phyloP scores from a whole-genome alignment of 176 grass and related monocot species.

The Poa annua region DNA sequence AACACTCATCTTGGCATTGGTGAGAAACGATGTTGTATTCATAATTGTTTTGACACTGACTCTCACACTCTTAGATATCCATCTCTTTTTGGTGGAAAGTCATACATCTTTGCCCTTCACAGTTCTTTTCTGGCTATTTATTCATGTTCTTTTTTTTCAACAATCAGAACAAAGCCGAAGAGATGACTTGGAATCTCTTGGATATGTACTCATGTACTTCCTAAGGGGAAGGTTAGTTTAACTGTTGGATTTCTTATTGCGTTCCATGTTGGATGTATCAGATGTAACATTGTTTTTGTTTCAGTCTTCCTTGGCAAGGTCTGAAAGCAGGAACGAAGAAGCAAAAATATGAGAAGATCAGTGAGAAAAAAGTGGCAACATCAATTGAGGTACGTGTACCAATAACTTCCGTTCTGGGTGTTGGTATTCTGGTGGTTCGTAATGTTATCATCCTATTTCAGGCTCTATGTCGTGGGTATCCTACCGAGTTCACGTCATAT shows the following conservation, averaged over 20 bases:
- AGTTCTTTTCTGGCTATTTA: slow-evolving; percentile 4
- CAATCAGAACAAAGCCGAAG: slow-evolving; percentile 94
- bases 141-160: slow-evolving; percentile 14
- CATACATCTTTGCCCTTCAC: not conserved
- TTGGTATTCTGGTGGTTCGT: slow-evolving; percentile 34
- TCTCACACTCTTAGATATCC: slow-evolving; percentile 11
- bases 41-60: slow-evolving; percentile 4
- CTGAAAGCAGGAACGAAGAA: slow-evolving; percentile 98
- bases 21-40: slow-evolving; percentile 51
- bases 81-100: not conserved
- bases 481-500: slow-evolving; percentile 92
- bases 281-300: slow-evolving; percentile 37
- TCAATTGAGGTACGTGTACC: slow-evolving; percentile 77
- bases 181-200: slow-evolving; percentile 98
- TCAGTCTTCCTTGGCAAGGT: slow-evolving; percentile 98
- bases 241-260: slow-evolving; percentile 25
- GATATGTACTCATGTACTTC: slow-evolving; percentile 99
- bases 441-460: slow-evolving; percentile 45
- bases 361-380: slow-evolving; percentile 95
- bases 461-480: slow-evolving; percentile 88
- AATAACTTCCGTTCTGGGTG: slow-evolving; percentile 3
- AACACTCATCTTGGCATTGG: slow-evolving; percentile 99
- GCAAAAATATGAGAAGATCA: slow-evolving; percentile 95
- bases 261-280: not conserved
- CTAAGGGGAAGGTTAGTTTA: slow-evolving; percentile 88